Base-by-base conservation (phyloP, 2,329 filamentous ascomycete genomes). In the Colletotrichum salicis region DNA sequence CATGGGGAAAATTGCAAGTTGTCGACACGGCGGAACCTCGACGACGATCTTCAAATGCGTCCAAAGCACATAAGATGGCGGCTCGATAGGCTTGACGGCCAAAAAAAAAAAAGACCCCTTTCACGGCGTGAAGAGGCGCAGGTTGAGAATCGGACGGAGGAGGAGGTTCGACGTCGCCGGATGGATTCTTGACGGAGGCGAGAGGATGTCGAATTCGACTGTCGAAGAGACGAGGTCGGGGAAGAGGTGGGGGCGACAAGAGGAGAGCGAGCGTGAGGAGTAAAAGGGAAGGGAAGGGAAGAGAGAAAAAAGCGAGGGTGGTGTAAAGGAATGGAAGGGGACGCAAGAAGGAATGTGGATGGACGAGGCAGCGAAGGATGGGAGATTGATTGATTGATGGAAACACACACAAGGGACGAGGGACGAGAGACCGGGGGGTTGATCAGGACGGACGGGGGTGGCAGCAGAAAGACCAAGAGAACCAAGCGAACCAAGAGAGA, bases 321-420 rank as follows among this genome's bases (percentile, higher is more conserved):
- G 71, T 48, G 41, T 71, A 73, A 71, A 74, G 68, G 73, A 72
- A 72, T 65, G 73, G 71, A 74, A 64, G 67, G 69, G 71, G 71
- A 66, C n/a, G 51, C 66, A 69, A 64, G 68, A 74, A 74, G 65
- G 73, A 74, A 74, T 74, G 73, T 72, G 70, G 67, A 72, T 72
- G 66, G 60, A 62, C 55, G 69, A 71, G 31, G 70, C 67, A 71
- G 70, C 62, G 61, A 72, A 72, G 70, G 67, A 72, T 66, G 70
- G 61, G 67, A 74, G 68, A 71, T 74, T 74, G 72, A 74, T 74
- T 73, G 70, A 74, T 70, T 72, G 70, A 72, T 72, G 73, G 73
- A 73, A 74, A 74, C 73, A 71, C 65, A 74, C 67, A 71, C 70
- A 71, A 72, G 70, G 67, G 56, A 70, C 48, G 70, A 54, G 52